Conservation (phyloP, 495 filamentous ascomycete species). For the Neurospora sp. region DNA sequence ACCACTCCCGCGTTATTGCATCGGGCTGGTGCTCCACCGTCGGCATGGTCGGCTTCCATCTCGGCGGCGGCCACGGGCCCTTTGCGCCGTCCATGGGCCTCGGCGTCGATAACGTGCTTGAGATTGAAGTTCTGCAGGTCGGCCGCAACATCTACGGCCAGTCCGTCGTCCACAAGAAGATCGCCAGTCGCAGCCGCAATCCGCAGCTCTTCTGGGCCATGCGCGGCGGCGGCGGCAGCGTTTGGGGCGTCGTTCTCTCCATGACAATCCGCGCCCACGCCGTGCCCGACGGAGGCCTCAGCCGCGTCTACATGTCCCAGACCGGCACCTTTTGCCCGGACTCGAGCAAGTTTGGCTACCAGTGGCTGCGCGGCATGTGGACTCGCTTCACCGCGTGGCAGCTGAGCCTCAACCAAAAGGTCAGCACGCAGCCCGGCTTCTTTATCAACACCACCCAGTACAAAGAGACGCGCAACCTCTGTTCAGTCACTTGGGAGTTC, state of each 20-base stretch:
- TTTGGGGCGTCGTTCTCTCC: conserved; percentile 43
- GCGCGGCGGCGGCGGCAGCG: conserved; percentile 46
- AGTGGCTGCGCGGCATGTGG: conserved; percentile 1
- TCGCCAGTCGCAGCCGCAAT: conserved; percentile 13
- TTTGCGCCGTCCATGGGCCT: conserved; percentile 46
- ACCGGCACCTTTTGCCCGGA: not conserved
- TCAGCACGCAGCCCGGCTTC: conserved; percentile 4
- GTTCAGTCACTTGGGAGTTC: not conserved
- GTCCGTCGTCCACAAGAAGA: conserved; percentile 24
- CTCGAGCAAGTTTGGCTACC: not conserved
- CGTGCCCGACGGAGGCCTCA: not conserved
- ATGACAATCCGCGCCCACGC: conserved; percentile 30
- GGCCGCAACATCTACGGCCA: conserved; percentile 35
- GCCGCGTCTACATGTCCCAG: not conserved
- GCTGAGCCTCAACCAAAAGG: conserved; percentile 1
- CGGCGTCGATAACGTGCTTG: conserved; percentile 48
- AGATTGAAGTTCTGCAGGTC: conserved; percentile 47
- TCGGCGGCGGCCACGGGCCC: conserved; percentile 49
- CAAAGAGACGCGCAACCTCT: not conserved
- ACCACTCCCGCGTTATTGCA: conserved; percentile 21
- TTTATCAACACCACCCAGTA: not conserved
- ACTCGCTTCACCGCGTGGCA: not conserved
- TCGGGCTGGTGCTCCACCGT: conserved; percentile 38
- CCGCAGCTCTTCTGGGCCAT: conserved; percentile 52
- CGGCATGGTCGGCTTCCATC: conserved; percentile 38